A percentile compares a stretch with the other conserved stretches of the same genome.
These are phyloP conservation scores for Fusarium sp. DNA, from an alignment of 2,329 filamentous ascomycete genomes.

Conservation along the genomic window DNA sequence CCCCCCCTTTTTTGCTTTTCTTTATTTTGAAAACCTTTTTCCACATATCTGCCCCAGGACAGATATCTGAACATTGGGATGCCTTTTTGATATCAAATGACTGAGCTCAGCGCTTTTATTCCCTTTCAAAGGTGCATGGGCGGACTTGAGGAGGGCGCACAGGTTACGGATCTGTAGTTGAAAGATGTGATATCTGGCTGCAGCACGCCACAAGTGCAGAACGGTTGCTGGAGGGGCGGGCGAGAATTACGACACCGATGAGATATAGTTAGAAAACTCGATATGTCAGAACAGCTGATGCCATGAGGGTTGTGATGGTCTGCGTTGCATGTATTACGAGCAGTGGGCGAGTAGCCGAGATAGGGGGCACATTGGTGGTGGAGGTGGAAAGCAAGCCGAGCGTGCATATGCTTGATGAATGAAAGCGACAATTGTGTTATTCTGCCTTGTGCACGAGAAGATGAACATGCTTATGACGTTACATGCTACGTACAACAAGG, in stretches of 20 bases:
- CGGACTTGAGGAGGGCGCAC: constrained; percentile 37
- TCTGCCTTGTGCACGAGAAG: neutral
- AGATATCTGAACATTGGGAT: constrained; percentile 27
- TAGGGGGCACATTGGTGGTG: constrained; percentile 2
- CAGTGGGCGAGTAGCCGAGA: constrained; percentile 5
- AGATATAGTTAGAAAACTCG: constrained; percentile 15
- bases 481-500: neutral
- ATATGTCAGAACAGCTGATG: constrained; percentile 7
- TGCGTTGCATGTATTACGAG: constrained; percentile 22
- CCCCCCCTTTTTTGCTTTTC: constrained; percentile 25
- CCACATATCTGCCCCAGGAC: constrained; percentile 28
- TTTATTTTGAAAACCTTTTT: constrained; percentile 35
- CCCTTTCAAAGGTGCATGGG: constrained; percentile 35
- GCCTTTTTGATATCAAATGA: constrained; percentile 43
- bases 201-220: constrained; percentile 2
- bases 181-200: neutral
- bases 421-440: constrained; percentile 42
- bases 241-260: constrained; percentile 4
- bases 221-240: constrained; percentile 3
- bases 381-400: constrained; percentile 26
- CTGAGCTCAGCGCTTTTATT: constrained; percentile 45
- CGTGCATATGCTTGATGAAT: constrained; percentile 46
- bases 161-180: constrained; percentile 14
- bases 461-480: neutral
- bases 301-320: constrained; percentile 9